Evolutionary conservation across 106 monocot genomes (phyloP).

Genomic region (Acorus gramineus): DNA sequence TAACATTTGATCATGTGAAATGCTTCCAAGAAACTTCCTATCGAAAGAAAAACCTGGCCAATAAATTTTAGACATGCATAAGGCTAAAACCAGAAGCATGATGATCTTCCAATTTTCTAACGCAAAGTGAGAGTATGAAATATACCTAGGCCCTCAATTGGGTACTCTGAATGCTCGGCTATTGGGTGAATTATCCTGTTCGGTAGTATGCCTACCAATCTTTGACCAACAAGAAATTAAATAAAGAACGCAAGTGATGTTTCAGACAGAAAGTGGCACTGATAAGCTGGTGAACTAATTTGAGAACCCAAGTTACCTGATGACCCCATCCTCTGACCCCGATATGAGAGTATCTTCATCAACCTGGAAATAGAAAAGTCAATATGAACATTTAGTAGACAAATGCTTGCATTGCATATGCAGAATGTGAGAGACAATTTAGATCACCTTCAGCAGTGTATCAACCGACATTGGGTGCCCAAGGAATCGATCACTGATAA

Average conservation of each 20-base stretch:
- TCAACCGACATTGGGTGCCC: slow-evolving; percentile 73
- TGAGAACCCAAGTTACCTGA: slow-evolving; percentile 39
- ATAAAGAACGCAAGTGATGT: not conserved
- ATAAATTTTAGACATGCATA: not conserved
- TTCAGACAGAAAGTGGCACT: not conserved
- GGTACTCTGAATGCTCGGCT: slow-evolving; percentile 88
- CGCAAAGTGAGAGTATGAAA: not conserved
- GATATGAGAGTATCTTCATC: slow-evolving; percentile 96
- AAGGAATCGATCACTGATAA: slow-evolving; percentile 77
- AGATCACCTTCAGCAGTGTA: slow-evolving; percentile 66
- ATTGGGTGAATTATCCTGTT: slow-evolving; percentile 83
- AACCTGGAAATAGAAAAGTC: slow-evolving; percentile 23
- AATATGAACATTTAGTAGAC: too few species aligned
- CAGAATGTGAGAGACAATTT: not conserved
- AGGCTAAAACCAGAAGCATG: not conserved
- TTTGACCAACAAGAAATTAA: slow-evolving; percentile 9
- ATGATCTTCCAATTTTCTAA: not conserved
- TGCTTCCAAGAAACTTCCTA: slow-evolving; percentile 79
- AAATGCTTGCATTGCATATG: not conserved
- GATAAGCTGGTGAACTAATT: not conserved
- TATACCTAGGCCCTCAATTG: slow-evolving; percentile 82
- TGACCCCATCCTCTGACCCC: slow-evolving; percentile 85
- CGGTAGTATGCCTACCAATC: slow-evolving; percentile 83
- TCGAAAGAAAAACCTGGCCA: slow-evolving; percentile 78
- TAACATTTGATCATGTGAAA: slow-evolving; percentile 90